Evolutionary conservation across 495 filamentous ascomycete species (phyloP).

Genomic region (Penicillium tannophilum): DNA sequence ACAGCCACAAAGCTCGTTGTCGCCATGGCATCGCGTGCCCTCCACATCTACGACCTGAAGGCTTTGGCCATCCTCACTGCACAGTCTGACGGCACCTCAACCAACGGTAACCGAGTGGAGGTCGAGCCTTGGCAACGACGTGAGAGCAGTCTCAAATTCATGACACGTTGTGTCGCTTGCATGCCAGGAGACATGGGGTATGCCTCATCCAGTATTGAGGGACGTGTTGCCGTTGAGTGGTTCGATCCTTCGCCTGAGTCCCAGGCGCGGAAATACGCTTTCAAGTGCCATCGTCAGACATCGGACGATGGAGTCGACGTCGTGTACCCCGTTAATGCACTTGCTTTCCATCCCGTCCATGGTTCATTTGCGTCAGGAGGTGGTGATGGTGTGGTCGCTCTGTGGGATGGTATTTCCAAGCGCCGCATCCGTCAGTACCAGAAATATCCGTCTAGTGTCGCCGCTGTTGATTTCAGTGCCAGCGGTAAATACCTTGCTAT

Average conservation of each 20-base stretch:
- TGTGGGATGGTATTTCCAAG: conserved; percentile 95
- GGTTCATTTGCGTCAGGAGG: conserved; percentile 94
- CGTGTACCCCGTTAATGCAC: conserved; percentile 92
- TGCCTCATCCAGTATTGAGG: conserved; percentile 85
- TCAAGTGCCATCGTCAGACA: conserved; percentile 91
- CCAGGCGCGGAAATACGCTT: conserved; percentile 92
- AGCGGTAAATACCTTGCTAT: conserved; percentile 85
- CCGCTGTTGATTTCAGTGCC: conserved; percentile 71
- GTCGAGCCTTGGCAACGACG: conserved; percentile 84
- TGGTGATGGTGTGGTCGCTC: conserved; percentile 89
- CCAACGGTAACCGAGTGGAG: conserved; percentile 47
- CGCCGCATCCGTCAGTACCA: conserved; percentile 88
- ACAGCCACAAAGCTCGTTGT: conserved; percentile 84
- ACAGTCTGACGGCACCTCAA: conserved; percentile 41
- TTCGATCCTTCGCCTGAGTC: conserved; percentile 85
- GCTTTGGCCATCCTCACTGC: conserved; percentile 58
- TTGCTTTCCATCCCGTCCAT: conserved; percentile 87
- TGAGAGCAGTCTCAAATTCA: conserved; percentile 92
- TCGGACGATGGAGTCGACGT: conserved; percentile 71
- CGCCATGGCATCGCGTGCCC: conserved; percentile 87
- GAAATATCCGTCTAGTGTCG: conserved; percentile 75
- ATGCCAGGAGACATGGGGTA: conserved; percentile 96
- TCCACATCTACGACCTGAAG: conserved; percentile 90
- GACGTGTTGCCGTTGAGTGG: conserved; percentile 94
- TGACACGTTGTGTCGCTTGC: conserved; percentile 89